phyloP scores from a whole-genome alignment of 768 basidiomycete genomes.

The Pleurotus tuoliensis region DNA sequence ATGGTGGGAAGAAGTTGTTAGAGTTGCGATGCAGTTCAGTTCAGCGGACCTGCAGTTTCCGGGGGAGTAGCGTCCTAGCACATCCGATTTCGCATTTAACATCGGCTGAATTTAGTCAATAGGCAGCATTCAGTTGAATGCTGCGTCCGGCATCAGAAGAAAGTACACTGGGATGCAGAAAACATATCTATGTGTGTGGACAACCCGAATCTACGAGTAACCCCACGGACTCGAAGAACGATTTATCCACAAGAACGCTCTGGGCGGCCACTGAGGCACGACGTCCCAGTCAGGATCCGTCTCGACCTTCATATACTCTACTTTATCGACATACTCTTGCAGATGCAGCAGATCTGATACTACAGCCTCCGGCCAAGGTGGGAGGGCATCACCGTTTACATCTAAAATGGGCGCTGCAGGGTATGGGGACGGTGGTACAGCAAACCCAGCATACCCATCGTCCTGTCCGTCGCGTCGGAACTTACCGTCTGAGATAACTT shows the following conservation, averaged over 20 bases:
- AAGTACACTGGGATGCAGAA: too few species aligned
- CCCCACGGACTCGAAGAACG: background rate
- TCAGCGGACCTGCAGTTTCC: too few species aligned
- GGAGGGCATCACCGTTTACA: background rate
- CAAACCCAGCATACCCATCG: background rate
- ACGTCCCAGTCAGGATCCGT: conserved; percentile 4
- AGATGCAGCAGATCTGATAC: conserved; percentile 3
- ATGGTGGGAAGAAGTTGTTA: too few species aligned
- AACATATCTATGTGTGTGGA: too few species aligned
- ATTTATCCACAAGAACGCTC: background rate
- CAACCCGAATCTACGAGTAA: too few species aligned
- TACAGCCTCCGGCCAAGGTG: conserved; percentile 5
- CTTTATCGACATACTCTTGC: conserved; percentile 6
- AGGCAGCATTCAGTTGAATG: too few species aligned
- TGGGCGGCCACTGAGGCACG: conserved; percentile 3
- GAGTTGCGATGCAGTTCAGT: too few species aligned
- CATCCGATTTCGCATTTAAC: too few species aligned
- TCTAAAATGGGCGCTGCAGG: background rate
- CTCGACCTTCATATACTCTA: conserved; percentile 3
- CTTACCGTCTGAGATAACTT: conserved; percentile 1
- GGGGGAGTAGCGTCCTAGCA: too few species aligned
- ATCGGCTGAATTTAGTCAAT: too few species aligned
- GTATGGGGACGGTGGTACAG: background rate
- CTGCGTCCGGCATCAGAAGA: too few species aligned
- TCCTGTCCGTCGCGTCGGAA: background rate